Base-by-base conservation (phyloP, 2,329 filamentous ascomycete genomes). In the Colletotrichum destructivum region DNA sequence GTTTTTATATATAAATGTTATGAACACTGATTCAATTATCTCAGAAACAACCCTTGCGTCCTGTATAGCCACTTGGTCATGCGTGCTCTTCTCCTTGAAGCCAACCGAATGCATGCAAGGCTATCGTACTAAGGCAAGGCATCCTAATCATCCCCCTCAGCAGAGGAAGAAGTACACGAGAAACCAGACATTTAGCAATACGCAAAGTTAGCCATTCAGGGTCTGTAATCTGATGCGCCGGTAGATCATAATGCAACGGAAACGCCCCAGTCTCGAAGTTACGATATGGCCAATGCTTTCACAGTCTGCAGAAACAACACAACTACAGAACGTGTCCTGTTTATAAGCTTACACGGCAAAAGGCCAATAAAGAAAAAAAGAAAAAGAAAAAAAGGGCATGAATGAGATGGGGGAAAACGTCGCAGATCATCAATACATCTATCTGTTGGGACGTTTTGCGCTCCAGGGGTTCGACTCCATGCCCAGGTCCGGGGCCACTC, bases 381-480 rank as follows among this genome's bases (percentile, higher is more conserved):
- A 18, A 38, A 4, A n/a, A n/a, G 2, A 15, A 18, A 38, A 6
- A 31, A 31, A 3, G 13, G 26, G 13, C 60, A 18, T 21, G n/a
- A 51, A 13, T 12, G 8, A 16, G 47, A 21, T 40, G 42, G 21
- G 13, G 5, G n/a, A n/a, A 21, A 52, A 44, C 8, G 18, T 62
- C 47, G 52, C 65, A 18, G 65, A 61, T 52, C 44, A 12, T 47
- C 47, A 62, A n/a, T 42, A 46, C 42, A 40, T 26, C 59, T 63
- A 40, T 26, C 59, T 63, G 38, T 54, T 56, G 61, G 54, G 26
- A 56, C 26, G 11, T 49, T 55, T 40, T 62, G 31, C 63, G 69
- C 59, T 63, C 60, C 65, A 60, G 59, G 12, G 56, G 23, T 57
- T 57, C 31, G 42, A 21, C 9, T 26, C 15, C 18, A 9, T 40